Evolutionary conservation across 2,329 filamentous ascomycete species (phyloP).

Genomic region (Aureobasidium mangrovei): DNA sequence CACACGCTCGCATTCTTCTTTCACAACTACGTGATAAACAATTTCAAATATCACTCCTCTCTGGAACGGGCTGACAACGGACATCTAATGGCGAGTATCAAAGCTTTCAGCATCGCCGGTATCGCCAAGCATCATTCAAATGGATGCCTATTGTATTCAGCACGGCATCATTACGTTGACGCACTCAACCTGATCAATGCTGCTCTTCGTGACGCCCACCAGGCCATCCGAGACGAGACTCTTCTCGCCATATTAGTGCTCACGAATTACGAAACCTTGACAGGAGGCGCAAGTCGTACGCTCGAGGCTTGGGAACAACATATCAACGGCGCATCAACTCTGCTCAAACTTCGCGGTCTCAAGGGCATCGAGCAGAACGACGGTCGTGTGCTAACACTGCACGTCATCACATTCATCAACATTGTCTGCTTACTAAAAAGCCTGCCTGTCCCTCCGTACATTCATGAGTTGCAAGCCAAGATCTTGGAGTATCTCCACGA

Average conservation of each 20-base stretch:
- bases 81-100: slow-evolving; percentile 4
- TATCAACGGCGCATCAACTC: slow-evolving; percentile 2
- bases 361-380: background rate
- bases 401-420: background rate
- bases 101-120: slow-evolving; percentile 5
- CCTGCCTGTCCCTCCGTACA: background rate
- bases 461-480: background rate
- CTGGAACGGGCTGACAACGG: background rate
- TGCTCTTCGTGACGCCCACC: background rate
- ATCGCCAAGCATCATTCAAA: background rate
- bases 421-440: background rate
- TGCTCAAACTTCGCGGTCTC: slow-evolving; percentile 1
- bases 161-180: background rate
- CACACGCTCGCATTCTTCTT: slow-evolving; percentile 6
- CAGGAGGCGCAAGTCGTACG: background rate
- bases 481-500: slow-evolving; percentile 1
- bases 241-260: slow-evolving; percentile 3
- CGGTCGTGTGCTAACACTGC: background rate
- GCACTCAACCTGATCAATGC: slow-evolving; percentile 9
- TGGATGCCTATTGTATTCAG: background rate
- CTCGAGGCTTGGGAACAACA: slow-evolving; percentile 10
- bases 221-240: slow-evolving; percentile 1
- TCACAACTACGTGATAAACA: background rate
- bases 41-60: background rate
- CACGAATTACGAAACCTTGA: slow-evolving; percentile 9